Conservation (phyloP, 495 filamentous ascomycete genomes). For the Friedmanniomyces endolithicus region DNA sequence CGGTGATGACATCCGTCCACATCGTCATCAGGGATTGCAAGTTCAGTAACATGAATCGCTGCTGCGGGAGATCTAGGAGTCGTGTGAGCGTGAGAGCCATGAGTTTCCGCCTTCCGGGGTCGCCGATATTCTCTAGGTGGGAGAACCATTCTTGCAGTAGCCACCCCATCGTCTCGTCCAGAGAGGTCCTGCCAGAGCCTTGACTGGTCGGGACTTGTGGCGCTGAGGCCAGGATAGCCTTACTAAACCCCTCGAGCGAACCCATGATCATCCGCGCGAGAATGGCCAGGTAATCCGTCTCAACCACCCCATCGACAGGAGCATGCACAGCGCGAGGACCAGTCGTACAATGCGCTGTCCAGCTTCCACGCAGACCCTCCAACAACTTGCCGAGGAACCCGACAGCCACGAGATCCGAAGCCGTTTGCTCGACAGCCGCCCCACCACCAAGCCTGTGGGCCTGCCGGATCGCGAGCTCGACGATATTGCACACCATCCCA, state of each 20-base stretch:
- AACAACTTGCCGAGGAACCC: conserved; percentile 56
- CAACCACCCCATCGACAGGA: conserved; percentile 51
- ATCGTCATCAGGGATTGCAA: conserved; percentile 57
- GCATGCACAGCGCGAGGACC: conserved; percentile 57
- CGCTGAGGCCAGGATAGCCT: conserved; percentile 25
- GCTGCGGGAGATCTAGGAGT: conserved; percentile 55
- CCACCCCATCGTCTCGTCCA: conserved; percentile 51
- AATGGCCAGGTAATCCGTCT: conserved; percentile 76
- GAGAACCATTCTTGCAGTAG: conserved; percentile 77
- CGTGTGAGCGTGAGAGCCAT: conserved; percentile 70
- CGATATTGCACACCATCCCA: conserved; percentile 49
- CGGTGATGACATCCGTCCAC: conserved; percentile 56
- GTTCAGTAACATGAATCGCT: conserved; percentile 43
- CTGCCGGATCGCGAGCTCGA: conserved; percentile 58
- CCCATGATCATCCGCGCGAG: conserved; percentile 66
- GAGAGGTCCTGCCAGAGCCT: neutral
- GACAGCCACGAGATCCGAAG: conserved; percentile 55
- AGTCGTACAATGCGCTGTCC: conserved; percentile 59
- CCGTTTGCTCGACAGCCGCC: conserved; percentile 46
- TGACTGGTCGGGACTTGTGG: neutral
- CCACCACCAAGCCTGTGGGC: conserved; percentile 57
- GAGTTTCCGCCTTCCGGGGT: conserved; percentile 64
- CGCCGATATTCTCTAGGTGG: conserved; percentile 70
- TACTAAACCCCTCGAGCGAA: conserved; percentile 42
- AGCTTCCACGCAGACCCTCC: conserved; percentile 55